Evolutionary conservation across 345 rosid genomes (phyloP).

Genomic region (Ailanthus altissimus): DNA sequence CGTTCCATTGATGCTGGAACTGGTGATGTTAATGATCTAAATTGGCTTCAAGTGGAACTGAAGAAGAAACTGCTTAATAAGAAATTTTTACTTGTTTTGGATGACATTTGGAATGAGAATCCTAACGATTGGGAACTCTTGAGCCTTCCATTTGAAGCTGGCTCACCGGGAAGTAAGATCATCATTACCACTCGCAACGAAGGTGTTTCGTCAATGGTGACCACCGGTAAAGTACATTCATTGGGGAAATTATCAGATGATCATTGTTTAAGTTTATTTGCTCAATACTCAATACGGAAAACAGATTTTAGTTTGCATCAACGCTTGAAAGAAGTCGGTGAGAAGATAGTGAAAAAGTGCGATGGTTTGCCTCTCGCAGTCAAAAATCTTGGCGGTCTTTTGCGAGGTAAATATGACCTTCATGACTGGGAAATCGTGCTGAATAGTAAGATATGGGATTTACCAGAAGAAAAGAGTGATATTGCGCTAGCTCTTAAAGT

Average conservation of each 20-base stretch:
- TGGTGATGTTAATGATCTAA: not conserved
- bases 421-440: not conserved
- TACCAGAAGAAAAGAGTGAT: not conserved
- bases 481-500: not conserved
- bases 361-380: not conserved
- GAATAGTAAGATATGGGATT: not conserved
- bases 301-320: not conserved
- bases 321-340: not conserved
- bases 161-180: not conserved
- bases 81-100: slow-evolving; percentile 26
- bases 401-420: not conserved
- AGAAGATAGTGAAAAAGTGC: not conserved
- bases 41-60: slow-evolving; percentile 22
- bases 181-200: not conserved
- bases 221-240: fast-evolving
- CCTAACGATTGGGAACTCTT: not conserved
- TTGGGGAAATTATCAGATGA: not conserved
- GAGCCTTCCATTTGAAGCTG: not conserved
- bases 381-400: not conserved
- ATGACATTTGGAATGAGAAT: slow-evolving; percentile 29
- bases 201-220: not conserved
- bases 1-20: not conserved
- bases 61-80: slow-evolving; percentile 9
- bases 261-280: not conserved
- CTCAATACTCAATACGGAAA: not conserved